Base-by-base conservation (phyloP, 306 rosid species). In the Inga laurina region DNA sequence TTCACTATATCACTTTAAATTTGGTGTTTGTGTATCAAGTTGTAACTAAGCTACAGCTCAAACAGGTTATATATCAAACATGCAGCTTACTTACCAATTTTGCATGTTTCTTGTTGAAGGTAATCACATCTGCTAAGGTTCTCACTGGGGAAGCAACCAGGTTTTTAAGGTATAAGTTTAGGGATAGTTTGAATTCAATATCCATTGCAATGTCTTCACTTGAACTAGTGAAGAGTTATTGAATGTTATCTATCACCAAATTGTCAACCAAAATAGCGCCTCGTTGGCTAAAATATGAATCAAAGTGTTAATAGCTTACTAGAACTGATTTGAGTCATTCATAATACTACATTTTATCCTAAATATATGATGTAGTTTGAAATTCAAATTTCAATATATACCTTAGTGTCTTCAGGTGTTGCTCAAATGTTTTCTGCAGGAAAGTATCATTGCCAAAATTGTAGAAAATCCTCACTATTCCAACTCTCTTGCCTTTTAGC, bases 401-500 rank as follows among this genome's bases (percentile, higher is more conserved):
- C 98, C 98, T 92, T 79, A 92, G 67, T 21, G 88, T 90, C 12
- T 73, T 21, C 3, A 90, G 71, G 83, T 86, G 94, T 19, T 13
- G 79, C 76, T 76, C 81, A 67, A 67, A 89, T 52, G 27, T 80
- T 66, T 92, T 57, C 46, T 45, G n/a, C 69, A 11, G 18, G 43
- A 75, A 64, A 48, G 84, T 34, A 39, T 72, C 75, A 24, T 75
- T 79, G 45, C 77, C 84, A 84, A 87, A 82, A 7, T 27, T 0
- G 48, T 54, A 87, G 82, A 65, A 90, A 4, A 0, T 1, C 74
- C 88, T 86, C 44, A 88, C 83, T 49, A 90, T 78, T 51, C 94
- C 97, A 14, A 92, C 2, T 72, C 97, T 89, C 93, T 92, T 92
- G 74, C 94, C 93, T 82, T 59, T 54, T 5, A 90, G 89, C 48